A percentile compares a stretch with the other conserved stretches of the same genome.
Conservation (phyloP, 129 eudicot genomes). For the Solidago caesia region DNA sequence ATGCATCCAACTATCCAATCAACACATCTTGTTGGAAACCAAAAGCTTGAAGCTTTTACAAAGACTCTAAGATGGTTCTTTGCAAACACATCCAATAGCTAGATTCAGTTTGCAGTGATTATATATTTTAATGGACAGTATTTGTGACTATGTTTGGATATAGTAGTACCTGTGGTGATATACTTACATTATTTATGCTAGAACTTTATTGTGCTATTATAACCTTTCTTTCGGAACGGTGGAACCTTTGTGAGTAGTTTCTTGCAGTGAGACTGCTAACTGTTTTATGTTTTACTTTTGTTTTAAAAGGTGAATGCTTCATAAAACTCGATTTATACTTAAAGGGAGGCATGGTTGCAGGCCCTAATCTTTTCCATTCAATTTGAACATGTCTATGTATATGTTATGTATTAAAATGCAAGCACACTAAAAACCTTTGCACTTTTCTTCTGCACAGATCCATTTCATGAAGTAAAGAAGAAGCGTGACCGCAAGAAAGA, state of each 20-base stretch:
- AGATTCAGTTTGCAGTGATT: neutral
- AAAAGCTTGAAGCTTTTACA: too few relatives aligned
- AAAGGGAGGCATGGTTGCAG: neutral
- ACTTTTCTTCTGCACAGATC: slow-evolving; percentile 49
- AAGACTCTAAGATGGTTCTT: too few relatives aligned
- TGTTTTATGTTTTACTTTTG: neutral
- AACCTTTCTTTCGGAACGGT: neutral
- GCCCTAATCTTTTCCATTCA: neutral
- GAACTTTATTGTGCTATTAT: neutral
- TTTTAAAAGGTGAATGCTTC: neutral
- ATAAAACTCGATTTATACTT: neutral
- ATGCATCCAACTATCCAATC: too few relatives aligned
- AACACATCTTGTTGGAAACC: too few relatives aligned
- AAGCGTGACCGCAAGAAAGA: slow-evolving; percentile 78
- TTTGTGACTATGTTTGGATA: neutral
- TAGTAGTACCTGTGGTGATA: too few relatives aligned
- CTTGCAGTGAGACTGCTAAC: neutral
- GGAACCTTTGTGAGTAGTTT: neutral
- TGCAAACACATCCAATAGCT: neutral
- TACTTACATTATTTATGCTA: neutral
- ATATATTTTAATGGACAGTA: neutral
- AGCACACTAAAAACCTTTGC: slow-evolving; percentile 5
- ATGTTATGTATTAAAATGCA: neutral
- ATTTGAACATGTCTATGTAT: slow-evolving; percentile 8
- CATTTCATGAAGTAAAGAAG: slow-evolving; percentile 90